These are phyloP conservation scores for Fusarium sp. DNA, from an alignment of 2,329 filamentous ascomycete species.

Conservation along the genomic window DNA sequence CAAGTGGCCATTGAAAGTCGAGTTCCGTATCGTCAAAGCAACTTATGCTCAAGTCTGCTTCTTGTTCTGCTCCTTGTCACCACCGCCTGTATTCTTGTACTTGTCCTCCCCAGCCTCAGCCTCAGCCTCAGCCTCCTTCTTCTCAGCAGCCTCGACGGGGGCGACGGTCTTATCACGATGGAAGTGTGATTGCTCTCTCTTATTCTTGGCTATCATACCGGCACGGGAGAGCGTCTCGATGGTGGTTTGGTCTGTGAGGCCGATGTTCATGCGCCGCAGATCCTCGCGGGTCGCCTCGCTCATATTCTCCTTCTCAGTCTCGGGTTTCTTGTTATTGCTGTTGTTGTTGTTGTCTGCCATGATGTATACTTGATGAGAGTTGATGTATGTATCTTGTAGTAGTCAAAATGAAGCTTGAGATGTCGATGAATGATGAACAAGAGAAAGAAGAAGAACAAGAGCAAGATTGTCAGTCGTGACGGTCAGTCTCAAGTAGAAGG, in stretches of 20 bases:
- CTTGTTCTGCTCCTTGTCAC: not conserved
- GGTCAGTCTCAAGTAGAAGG: not conserved
- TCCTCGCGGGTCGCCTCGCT: constrained; percentile 15
- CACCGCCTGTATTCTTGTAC: not conserved
- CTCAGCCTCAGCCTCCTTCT: not conserved
- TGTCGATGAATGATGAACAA: not conserved
- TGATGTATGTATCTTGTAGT: not conserved
- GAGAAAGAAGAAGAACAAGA: too few relatives aligned
- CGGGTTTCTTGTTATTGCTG: not conserved
- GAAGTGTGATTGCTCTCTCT: not conserved
- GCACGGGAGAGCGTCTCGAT: constrained; percentile 32
- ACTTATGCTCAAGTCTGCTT: not conserved
- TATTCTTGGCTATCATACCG: constrained; percentile 31
- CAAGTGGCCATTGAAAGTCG: not conserved
- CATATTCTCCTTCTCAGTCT: not conserved
- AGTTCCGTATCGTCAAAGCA: not conserved
- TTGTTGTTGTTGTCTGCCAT: not conserved
- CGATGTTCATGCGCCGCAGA: constrained; percentile 34
- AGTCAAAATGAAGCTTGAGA: not conserved
- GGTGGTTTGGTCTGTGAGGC: constrained; percentile 37
- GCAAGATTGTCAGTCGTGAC: not conserved
- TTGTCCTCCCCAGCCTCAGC: not conserved
- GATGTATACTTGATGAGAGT: not conserved
- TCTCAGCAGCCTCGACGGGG: not conserved
- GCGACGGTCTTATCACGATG: not conserved